Percentiles rank a stretch among this genome's conserved stretches.
Conservation (phyloP, 257 asterid genomes). For the Nicotiana sylvestris region DNA sequence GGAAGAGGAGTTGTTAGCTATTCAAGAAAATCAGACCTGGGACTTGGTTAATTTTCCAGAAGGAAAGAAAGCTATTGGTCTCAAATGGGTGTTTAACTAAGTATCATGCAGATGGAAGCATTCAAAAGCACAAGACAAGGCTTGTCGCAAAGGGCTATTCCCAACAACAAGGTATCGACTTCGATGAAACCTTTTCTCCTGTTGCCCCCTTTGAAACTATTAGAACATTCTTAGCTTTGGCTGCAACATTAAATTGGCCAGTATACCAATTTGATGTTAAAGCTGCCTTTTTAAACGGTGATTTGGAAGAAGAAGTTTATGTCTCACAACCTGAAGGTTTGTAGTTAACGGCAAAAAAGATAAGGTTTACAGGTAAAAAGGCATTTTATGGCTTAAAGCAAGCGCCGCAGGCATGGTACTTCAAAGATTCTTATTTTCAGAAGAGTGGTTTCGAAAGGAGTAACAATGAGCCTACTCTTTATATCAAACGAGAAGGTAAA, state of each 20-base stretch:
- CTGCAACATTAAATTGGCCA: not conserved
- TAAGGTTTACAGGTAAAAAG: not conserved
- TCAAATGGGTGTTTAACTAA: not conserved
- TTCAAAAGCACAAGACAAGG: no score
- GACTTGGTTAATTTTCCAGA: not conserved
- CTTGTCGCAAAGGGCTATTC: no score
- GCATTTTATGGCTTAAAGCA: constrained; percentile 3
- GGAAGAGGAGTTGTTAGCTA: not conserved
- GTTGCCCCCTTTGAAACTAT: no score
- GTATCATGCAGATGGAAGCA: not conserved
- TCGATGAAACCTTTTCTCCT: no score
- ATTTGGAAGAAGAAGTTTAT: not conserved
- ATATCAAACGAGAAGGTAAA: not conserved
- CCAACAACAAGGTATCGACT: no score
- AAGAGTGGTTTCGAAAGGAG: not conserved
- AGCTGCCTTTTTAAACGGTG: not conserved
- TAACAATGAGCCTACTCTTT: not conserved
- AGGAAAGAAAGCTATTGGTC: not conserved
- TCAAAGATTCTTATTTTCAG: not conserved
- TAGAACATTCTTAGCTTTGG: not conserved
- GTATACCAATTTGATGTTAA: not conserved
- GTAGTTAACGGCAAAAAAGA: not conserved
- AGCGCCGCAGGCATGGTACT: not conserved
- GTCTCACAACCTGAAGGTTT: constrained; percentile 7
- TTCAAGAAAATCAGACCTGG: not conserved